Evolutionary conservation across 1,139 yeast genomes (phyloP).

Genomic region (Geotrichum europaeum): DNA sequence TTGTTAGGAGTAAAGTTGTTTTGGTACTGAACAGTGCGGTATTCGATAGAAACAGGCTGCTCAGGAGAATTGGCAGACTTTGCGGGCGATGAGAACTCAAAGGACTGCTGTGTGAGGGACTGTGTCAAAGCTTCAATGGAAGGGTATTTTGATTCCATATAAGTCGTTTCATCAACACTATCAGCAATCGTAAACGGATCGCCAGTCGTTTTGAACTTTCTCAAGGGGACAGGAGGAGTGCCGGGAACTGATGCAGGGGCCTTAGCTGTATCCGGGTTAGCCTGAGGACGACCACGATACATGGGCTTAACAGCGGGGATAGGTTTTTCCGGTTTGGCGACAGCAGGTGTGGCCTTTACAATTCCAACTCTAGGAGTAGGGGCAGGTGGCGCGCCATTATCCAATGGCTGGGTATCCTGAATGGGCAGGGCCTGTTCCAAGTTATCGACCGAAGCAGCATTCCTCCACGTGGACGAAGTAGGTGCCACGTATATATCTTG

Average conservation of each 20-base stretch:
- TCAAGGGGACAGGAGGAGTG: not conserved
- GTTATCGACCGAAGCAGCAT: constrained; percentile 19
- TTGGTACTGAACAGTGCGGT: not conserved
- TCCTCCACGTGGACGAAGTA: constrained; percentile 15
- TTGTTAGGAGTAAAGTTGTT: not conserved
- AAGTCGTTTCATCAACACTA: constrained; percentile 20
- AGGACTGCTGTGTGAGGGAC: constrained; percentile 23
- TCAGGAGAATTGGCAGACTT: not conserved
- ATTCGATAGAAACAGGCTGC: not conserved
- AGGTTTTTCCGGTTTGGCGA: constrained; percentile 1
- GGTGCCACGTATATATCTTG: constrained; percentile 25
- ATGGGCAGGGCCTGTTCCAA: constrained; percentile 3
- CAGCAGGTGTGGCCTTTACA: constrained; percentile 1
- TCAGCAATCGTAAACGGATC: constrained; percentile 5
- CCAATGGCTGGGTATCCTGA: not conserved
- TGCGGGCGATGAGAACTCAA: constrained; percentile 19
- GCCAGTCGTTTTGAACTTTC: not conserved
- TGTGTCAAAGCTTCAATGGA: constrained; percentile 34
- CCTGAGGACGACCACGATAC: constrained; percentile 17
- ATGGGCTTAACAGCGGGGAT: constrained; percentile 15
- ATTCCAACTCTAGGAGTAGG: constrained; percentile 3
- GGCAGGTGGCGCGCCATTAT: not conserved
- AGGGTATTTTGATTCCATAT: constrained; percentile 30
- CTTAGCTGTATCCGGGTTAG: not conserved
- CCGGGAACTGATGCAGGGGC: not conserved